These are phyloP conservation scores for Apiotrichum porosum DNA, from an alignment of 1,284 basidiomycete species.

Conservation along the genomic window DNA sequence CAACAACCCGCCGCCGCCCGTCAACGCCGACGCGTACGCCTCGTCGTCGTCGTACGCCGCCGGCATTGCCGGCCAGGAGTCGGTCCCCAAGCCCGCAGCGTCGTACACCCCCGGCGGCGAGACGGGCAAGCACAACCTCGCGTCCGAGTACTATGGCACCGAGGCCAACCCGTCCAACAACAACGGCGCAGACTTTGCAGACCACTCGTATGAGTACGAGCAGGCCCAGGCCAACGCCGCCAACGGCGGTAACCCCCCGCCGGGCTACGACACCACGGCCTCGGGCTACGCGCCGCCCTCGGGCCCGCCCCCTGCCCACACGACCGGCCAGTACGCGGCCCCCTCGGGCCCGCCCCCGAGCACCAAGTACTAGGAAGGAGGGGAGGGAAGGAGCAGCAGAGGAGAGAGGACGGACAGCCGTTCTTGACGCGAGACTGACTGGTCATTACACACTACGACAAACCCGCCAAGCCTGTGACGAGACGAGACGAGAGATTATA, in stretches of 20 bases:
- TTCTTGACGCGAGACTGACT: too few relatives aligned
- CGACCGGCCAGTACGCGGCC: not conserved
- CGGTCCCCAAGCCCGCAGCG: constrained; percentile 16
- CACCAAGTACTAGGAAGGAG: constrained; percentile 3
- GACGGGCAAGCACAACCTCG: constrained; percentile 25
- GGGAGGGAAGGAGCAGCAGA: too few relatives aligned
- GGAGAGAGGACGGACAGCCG: too few relatives aligned
- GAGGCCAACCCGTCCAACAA: not conserved
- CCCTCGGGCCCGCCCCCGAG: constrained; percentile 11
- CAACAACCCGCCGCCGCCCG: constrained; percentile 34
- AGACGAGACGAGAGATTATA: too few relatives aligned
- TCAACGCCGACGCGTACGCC: constrained; percentile 1
- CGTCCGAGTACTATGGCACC: constrained; percentile 29
- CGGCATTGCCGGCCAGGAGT: constrained; percentile 19
- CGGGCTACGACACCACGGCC: constrained; percentile 4
- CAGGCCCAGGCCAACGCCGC: constrained; percentile 34
- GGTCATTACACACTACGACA: too few relatives aligned
- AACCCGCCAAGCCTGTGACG: too few relatives aligned
- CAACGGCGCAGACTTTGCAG: constrained; percentile 1
- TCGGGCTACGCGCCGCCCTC: constrained; percentile 27
- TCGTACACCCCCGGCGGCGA: constrained; percentile 35
- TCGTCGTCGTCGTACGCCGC: constrained; percentile 17
- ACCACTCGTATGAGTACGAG: constrained; percentile 39
- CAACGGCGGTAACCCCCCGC: not conserved
- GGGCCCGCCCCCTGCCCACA: constrained; percentile 26